These are phyloP conservation scores for Zalaria obscura DNA, from an alignment of 2,329 filamentous ascomycete genomes.

Conservation along the genomic window DNA sequence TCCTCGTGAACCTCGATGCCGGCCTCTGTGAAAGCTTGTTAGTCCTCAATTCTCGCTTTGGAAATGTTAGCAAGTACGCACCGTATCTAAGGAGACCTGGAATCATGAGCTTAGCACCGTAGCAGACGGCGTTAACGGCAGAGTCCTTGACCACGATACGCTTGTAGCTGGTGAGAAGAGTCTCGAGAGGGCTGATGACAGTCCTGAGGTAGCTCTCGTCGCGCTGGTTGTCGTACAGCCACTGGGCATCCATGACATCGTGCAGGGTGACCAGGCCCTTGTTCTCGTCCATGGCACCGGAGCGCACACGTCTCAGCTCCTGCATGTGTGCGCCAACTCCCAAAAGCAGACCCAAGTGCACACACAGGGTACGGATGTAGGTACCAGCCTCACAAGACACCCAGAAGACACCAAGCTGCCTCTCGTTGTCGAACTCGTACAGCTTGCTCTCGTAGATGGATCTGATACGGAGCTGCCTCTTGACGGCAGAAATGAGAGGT, in stretches of 20 bases:
- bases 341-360: conserved; percentile 66
- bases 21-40: conserved; percentile 42
- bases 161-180: conserved; percentile 84
- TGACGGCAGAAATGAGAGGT: conserved; percentile 94
- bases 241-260: conserved; percentile 91
- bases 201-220: conserved; percentile 85
- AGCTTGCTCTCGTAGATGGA: conserved; percentile 97
- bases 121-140: conserved; percentile 93
- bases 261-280: conserved; percentile 85
- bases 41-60: conserved; percentile 11
- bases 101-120: conserved; percentile 98
- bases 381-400: conserved; percentile 97
- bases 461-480: conserved; percentile 94
- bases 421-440: conserved; percentile 92
- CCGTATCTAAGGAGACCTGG: conserved; percentile 86
- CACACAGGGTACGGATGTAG: conserved; percentile 96
- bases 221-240: conserved; percentile 86
- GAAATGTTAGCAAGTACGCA: conserved; percentile 28
- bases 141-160: conserved; percentile 95
- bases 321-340: conserved; percentile 96
- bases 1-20: conserved; percentile 92
- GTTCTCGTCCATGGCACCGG: conserved; percentile 87
- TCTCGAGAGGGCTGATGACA: conserved; percentile 88
- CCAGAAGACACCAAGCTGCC: conserved; percentile 97
- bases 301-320: conserved; percentile 85